phyloP scores from a whole-genome alignment of 225 moss, liverwort and hornwort genomes.

The Physcomitrium patens region DNA sequence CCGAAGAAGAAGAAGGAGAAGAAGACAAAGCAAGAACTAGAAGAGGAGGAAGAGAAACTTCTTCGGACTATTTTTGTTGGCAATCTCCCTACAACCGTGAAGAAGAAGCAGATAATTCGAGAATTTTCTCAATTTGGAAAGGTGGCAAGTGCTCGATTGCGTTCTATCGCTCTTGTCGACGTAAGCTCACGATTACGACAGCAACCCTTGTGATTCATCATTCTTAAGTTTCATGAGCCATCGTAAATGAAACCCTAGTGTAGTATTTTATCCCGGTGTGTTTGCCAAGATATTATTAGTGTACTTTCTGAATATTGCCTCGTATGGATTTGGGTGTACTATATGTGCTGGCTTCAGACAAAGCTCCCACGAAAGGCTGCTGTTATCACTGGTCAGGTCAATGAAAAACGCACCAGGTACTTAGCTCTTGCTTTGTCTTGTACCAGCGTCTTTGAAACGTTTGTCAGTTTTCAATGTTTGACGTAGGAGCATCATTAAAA shows the following conservation, averaged over 20 bases:
- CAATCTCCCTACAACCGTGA: slow-evolving; percentile 73
- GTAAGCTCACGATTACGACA: slow-evolving; percentile 52
- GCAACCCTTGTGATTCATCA: slow-evolving; percentile 6
- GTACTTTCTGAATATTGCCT: slow-evolving; percentile 13
- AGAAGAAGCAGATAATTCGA: slow-evolving; percentile 71
- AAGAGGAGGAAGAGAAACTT: slow-evolving; percentile 64
- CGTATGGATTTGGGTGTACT: slow-evolving; percentile 9
- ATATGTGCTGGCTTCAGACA: slow-evolving; percentile 53
- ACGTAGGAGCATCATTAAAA: slow-evolving; percentile 8
- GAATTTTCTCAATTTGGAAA: slow-evolving; percentile 90
- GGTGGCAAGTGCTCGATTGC: slow-evolving; percentile 82
- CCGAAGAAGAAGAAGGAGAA: slow-evolving; percentile 58
- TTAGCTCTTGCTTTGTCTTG: slow-evolving; percentile 23
- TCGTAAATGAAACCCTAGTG: slow-evolving; percentile 6
- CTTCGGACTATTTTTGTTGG: slow-evolving; percentile 88
- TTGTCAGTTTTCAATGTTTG: background rate
- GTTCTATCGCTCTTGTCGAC: slow-evolving; percentile 88
- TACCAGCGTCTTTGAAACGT: slow-evolving; percentile 8
- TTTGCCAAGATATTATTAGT: slow-evolving; percentile 10
- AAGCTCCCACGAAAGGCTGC: slow-evolving; percentile 96
- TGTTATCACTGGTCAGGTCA: slow-evolving; percentile 87
- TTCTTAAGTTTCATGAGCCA: slow-evolving; percentile 4
- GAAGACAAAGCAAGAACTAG: slow-evolving; percentile 53
- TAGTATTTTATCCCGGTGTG: background rate
- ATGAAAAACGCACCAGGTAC: slow-evolving; percentile 86